Conservation (phyloP, 805 yeast species). For the Grigorovia transvaalensis region DNA sequence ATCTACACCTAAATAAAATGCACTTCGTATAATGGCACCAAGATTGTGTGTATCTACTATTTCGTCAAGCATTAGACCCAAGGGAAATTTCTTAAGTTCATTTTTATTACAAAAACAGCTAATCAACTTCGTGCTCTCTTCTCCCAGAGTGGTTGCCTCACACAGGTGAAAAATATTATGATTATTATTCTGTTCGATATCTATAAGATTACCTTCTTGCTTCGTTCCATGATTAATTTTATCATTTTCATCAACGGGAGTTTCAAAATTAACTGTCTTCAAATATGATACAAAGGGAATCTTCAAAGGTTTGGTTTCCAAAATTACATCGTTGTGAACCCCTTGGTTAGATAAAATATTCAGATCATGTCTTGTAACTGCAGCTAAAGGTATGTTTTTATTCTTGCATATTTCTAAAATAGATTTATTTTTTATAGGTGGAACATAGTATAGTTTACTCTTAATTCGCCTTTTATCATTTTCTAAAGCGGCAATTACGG, state of each 20-base stretch:
- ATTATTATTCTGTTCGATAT: background rate
- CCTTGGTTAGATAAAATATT: constrained; percentile 53
- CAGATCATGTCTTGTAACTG: constrained; percentile 37
- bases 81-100: constrained; percentile 35
- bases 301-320: constrained; percentile 44
- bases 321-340: constrained; percentile 71
- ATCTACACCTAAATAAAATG: constrained; percentile 75
- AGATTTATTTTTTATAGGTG: constrained; percentile 32
- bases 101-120: background rate
- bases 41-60: constrained; percentile 79
- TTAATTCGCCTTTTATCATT: constrained; percentile 38
- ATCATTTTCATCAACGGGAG: too few species aligned
- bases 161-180: background rate
- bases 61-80: constrained; percentile 70
- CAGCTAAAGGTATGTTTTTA: constrained; percentile 40
- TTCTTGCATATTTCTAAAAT: constrained; percentile 29
- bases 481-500: constrained; percentile 61
- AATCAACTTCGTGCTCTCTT: background rate
- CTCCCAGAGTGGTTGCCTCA: background rate
- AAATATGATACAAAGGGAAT: constrained; percentile 16
- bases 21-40: constrained; percentile 74
- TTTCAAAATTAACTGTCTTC: constrained; percentile 21
- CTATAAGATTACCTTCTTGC: constrained; percentile 2
- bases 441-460: background rate
- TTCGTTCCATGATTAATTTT: background rate